Conservation (phyloP, 352 stramenopile genomes). For the Phytophthora sp. region DNA sequence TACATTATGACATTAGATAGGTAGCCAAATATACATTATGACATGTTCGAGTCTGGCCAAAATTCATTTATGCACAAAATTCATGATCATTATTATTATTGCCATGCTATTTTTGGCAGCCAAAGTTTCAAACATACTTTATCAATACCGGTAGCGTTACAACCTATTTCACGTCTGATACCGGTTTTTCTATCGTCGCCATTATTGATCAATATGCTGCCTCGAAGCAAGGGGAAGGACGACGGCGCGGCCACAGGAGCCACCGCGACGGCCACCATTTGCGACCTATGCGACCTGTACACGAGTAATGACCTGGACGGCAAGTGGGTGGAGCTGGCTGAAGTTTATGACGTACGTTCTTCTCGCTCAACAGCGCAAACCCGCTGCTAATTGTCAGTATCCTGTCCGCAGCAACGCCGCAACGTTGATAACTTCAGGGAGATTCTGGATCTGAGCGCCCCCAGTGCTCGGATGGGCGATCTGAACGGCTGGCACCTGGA, state of each 20-base stretch:
- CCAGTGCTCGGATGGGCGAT: conserved; percentile 59
- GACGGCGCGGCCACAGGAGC: conserved; percentile 22
- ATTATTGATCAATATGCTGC: conserved; percentile 31
- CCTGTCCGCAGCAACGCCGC: conserved; percentile 62
- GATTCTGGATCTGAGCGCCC: conserved; percentile 76
- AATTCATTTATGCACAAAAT: too few relatives aligned
- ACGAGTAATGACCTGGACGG: conserved; percentile 64
- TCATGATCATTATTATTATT: too few relatives aligned
- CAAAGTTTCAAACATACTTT: too few relatives aligned
- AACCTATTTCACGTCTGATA: too few relatives aligned
- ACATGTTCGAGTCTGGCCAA: too few relatives aligned
- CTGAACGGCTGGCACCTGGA: conserved; percentile 82
- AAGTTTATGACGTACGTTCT: conserved; percentile 71
- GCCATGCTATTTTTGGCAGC: too few relatives aligned
- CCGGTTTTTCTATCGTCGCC: too few relatives aligned
- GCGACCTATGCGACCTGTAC: conserved; percentile 69
- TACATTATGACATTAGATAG: too few relatives aligned
- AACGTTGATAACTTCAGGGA: conserved; percentile 80
- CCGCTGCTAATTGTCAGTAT: too few relatives aligned
- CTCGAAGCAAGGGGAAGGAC: conserved; percentile 37
- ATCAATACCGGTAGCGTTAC: too few relatives aligned
- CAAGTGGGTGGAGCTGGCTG: conserved; percentile 72
- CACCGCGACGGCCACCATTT: conserved; percentile 43
- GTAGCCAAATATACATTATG: too few relatives aligned
- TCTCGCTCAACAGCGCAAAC: background rate